phyloP scores from a whole-genome alignment of 202 grass and related monocot species.

The Schoenoplectus triqueter region DNA sequence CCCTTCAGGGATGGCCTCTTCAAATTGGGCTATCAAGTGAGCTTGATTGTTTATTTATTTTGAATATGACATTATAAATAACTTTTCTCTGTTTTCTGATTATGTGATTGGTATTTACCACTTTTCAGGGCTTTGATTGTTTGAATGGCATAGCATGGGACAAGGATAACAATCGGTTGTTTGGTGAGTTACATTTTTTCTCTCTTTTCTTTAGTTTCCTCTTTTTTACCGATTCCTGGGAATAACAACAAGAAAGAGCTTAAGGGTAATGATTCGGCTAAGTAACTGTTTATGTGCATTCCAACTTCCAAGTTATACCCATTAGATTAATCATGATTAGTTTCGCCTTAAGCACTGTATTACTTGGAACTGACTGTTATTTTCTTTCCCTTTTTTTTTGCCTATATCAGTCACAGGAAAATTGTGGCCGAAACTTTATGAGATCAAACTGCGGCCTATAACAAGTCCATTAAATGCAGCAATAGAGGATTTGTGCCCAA shows the following conservation, averaged over 20 bases:
- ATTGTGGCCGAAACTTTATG: slow-evolving; percentile 59
- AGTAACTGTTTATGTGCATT: not conserved
- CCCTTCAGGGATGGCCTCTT: slow-evolving; percentile 56
- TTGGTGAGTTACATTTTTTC: slow-evolving; percentile 49
- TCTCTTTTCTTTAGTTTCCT: not conserved
- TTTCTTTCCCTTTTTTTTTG: too few species aligned
- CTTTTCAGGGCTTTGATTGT: slow-evolving; percentile 67
- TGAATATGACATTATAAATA: slow-evolving; percentile 18
- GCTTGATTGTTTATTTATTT: slow-evolving; percentile 34
- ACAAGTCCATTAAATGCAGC: slow-evolving; percentile 25
- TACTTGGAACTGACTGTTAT: too few species aligned
- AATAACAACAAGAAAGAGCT: not conserved
- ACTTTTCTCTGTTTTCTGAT: not conserved
- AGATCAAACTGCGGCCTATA: slow-evolving; percentile 45
- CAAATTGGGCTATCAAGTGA: slow-evolving; percentile 62
- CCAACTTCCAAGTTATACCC: not conserved
- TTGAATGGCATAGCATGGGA: slow-evolving; percentile 98
- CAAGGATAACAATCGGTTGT: slow-evolving; percentile 63
- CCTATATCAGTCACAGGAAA: slow-evolving; percentile 67
- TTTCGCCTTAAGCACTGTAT: not conserved
- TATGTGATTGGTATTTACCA: slow-evolving; percentile 33
- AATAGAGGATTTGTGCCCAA: slow-evolving; percentile 45
- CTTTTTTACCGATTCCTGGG: not conserved
- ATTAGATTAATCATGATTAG: not conserved
- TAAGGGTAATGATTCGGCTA: not conserved